Evolutionary conservation across 1,139 yeast genomes (phyloP).

Genomic region (Hyphopichia buzzinii): DNA sequence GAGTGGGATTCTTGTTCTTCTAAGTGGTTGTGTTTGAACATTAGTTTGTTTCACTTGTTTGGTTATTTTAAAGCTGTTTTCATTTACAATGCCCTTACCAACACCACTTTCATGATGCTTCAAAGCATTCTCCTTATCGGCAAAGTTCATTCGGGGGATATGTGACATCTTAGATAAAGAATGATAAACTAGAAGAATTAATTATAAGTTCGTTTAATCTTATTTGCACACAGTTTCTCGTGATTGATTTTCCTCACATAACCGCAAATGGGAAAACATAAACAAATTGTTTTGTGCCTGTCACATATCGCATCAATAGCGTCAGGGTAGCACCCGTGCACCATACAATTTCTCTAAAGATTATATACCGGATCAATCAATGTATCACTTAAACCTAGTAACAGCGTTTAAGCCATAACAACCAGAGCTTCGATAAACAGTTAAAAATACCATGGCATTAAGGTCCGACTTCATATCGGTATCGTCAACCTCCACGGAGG

Average conservation of each 20-base stretch:
- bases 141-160: background rate
- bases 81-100: conserved; percentile 2
- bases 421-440: background rate
- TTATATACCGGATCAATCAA: too few species aligned
- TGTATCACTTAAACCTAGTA: too few species aligned
- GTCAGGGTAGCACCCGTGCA: too few species aligned
- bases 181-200: too few species aligned
- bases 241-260: too few species aligned
- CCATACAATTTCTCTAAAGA: too few species aligned
- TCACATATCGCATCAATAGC: too few species aligned
- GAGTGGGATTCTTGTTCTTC: conserved; percentile 37
- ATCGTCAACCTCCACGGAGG: conserved; percentile 15
- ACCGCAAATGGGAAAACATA: background rate
- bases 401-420: too few species aligned
- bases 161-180: background rate
- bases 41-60: background rate
- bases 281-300: too few species aligned
- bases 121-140: conserved; percentile 5
- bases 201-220: too few species aligned
- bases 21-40: background rate
- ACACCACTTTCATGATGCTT: background rate
- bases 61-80: conserved; percentile 2
- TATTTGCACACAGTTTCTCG: too few species aligned
- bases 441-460: conserved; percentile 15
- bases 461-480: conserved; percentile 26